Evolutionary conservation across 2,329 filamentous ascomycete genomes (phyloP).

Genomic region (Verruconis gallopava): DNA sequence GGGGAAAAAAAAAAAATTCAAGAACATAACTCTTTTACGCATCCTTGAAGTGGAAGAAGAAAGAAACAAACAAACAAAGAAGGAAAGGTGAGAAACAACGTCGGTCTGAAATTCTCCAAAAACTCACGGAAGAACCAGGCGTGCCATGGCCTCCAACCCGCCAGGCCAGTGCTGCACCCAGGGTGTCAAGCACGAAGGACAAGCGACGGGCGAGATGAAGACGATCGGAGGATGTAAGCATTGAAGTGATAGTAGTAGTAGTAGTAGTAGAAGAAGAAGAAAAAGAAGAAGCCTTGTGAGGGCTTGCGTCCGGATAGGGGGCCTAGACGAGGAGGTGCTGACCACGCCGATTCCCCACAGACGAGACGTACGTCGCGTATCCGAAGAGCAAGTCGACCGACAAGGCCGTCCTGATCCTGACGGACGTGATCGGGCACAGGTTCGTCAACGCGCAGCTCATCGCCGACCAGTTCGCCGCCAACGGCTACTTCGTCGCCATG

Average conservation of each 20-base stretch:
- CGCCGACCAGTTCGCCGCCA: constrained; percentile 61
- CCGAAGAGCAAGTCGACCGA: constrained; percentile 39
- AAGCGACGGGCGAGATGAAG: constrained; percentile 33
- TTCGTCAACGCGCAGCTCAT: constrained; percentile 43
- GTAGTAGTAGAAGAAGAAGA: too few relatives aligned
- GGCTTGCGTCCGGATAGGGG: neutral
- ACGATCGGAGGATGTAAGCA: constrained; percentile 32
- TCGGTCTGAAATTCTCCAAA: too few relatives aligned
- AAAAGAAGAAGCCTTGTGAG: neutral
- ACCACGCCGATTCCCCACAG: constrained; percentile 20
- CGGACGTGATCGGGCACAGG: constrained; percentile 45
- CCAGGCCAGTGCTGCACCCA: constrained; percentile 34
- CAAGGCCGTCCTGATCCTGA: constrained; percentile 43
- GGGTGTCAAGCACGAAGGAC: constrained; percentile 41
- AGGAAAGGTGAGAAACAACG: too few relatives aligned
- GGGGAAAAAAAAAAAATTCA: too few relatives aligned
- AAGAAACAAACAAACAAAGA: too few relatives aligned
- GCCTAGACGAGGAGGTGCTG: neutral
- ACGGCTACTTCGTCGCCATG: constrained; percentile 57
- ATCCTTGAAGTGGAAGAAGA: too few relatives aligned
- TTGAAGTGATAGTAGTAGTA: too few relatives aligned
- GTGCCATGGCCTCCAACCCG: constrained; percentile 44
- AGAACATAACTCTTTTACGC: too few relatives aligned
- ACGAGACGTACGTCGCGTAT: constrained; percentile 42
- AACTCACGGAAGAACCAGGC: too few relatives aligned